A percentile compares a stretch with the other conserved stretches of the same genome.
Evolutionary conservation across 306 rosid species (phyloP).

Genomic region (Castanopsis chinensis): DNA sequence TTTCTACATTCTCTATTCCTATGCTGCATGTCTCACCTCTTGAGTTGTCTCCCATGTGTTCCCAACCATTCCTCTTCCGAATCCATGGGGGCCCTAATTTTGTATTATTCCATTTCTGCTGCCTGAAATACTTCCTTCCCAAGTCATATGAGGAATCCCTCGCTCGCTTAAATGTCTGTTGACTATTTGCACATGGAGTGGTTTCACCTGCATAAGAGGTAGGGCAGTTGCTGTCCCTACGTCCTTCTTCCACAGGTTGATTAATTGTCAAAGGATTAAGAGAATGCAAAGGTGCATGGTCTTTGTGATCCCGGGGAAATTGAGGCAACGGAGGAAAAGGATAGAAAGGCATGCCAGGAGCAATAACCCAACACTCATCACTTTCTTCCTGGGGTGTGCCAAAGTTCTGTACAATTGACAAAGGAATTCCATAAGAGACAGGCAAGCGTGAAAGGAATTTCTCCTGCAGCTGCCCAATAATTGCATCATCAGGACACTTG

Average conservation of each 20-base stretch:
- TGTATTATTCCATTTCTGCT: slow-evolving; percentile 79
- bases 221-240: slow-evolving; percentile 27
- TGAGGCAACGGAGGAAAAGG: slow-evolving; percentile 94
- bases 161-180: slow-evolving; percentile 37
- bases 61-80: slow-evolving; percentile 45
- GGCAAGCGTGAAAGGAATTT: slow-evolving; percentile 69
- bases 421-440: slow-evolving; percentile 83
- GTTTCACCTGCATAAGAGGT: slow-evolving; percentile 44
- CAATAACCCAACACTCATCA: slow-evolving; percentile 59
- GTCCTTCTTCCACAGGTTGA: slow-evolving; percentile 38
- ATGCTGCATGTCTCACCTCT: slow-evolving; percentile 36
- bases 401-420: slow-evolving; percentile 55
- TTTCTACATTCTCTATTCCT: slow-evolving; percentile 52
- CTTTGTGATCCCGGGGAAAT: slow-evolving; percentile 48
- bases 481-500: slow-evolving; percentile 34
- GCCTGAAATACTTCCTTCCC: slow-evolving; percentile 71
- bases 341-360: slow-evolving; percentile 88
- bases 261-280: slow-evolving; percentile 20
- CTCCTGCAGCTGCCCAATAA: slow-evolving; percentile 68
- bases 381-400: slow-evolving; percentile 61
- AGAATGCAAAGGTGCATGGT: slow-evolving; percentile 36
- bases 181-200: slow-evolving; percentile 32
- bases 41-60: slow-evolving; percentile 43
- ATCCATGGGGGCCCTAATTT: slow-evolving; percentile 59
- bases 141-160: slow-evolving; percentile 59